Conservation (phyloP, 352 stramenopile species). For the Pythium phragmiticola region DNA sequence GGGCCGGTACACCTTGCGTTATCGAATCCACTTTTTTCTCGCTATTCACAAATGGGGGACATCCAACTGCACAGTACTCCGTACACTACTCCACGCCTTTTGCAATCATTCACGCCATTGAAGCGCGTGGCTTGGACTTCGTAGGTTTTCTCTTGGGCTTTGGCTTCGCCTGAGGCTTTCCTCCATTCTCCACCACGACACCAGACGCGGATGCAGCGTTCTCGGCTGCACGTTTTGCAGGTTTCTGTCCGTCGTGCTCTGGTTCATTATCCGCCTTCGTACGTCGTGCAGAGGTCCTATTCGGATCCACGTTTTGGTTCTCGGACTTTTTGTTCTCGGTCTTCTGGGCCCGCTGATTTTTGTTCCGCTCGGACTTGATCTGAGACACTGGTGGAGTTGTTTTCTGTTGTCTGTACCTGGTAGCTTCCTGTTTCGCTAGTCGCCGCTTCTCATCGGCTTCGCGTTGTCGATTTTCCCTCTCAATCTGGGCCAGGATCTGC, state of each 20-base stretch:
- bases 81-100: too few species aligned
- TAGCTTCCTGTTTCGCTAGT: constrained; percentile 7
- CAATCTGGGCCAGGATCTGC: constrained; percentile 64
- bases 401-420: background rate
- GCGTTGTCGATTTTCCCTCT: constrained; percentile 35
- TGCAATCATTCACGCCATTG: background rate
- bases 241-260: background rate
- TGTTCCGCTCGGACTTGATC: background rate
- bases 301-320: constrained; percentile 24
- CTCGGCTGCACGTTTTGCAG: background rate
- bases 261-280: background rate
- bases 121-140: constrained; percentile 1
- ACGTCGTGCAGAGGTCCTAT: constrained; percentile 21
- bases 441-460: constrained; percentile 18
- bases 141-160: constrained; percentile 9
- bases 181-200: background rate
- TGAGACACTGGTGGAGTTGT: background rate
- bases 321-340: constrained; percentile 12
- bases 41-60: background rate
- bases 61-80: background rate
- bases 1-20: background rate
- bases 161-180: constrained; percentile 4
- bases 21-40: background rate
- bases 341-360: constrained; percentile 13
- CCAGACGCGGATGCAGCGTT: background rate